These are phyloP conservation scores for Populus nigra DNA, from an alignment of 345 rosid species.

Conservation along the genomic window DNA sequence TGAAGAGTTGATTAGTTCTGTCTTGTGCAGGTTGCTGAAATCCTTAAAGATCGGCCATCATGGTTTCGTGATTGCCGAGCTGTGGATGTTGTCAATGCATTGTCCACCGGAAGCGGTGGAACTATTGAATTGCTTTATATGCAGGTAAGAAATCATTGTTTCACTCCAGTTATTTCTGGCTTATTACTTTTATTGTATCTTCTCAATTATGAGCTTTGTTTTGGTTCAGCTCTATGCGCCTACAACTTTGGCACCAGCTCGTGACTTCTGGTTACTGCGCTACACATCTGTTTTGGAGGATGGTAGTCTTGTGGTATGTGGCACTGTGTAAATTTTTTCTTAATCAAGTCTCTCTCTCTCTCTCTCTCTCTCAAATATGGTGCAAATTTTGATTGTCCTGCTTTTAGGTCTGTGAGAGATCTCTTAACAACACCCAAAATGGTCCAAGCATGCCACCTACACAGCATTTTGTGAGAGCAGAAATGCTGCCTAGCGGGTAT, in stretches of 20 bases:
- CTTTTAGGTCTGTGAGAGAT: constrained; percentile 86
- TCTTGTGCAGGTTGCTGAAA: constrained; percentile 77
- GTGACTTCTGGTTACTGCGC: constrained; percentile 96
- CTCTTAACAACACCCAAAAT: constrained; percentile 88
- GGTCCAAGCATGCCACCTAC: constrained; percentile 96
- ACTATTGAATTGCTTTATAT: constrained; percentile 95
- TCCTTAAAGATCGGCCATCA: constrained; percentile 96
- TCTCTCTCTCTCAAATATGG: not conserved
- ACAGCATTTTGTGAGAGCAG: constrained; percentile 97
- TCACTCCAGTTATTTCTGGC: not conserved
- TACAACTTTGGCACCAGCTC: constrained; percentile 97
- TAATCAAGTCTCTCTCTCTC: not conserved
- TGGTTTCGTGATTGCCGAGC: constrained; percentile 99
- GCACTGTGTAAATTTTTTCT: not conserved
- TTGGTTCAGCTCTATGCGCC: constrained; percentile 87
- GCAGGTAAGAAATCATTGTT: constrained; percentile 53
- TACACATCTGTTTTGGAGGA: constrained; percentile 96
- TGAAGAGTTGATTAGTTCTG: not conserved
- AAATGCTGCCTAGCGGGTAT: constrained; percentile 96
- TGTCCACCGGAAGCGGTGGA: constrained; percentile 98
- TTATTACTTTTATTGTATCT: not conserved
- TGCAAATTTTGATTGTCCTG: not conserved
- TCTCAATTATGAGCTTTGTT: not conserved
- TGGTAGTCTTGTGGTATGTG: constrained; percentile 94
- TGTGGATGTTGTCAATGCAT: constrained; percentile 87